Base-by-base conservation (phyloP, 169 alveolate species). In the Plasmodium coatneyi region DNA sequence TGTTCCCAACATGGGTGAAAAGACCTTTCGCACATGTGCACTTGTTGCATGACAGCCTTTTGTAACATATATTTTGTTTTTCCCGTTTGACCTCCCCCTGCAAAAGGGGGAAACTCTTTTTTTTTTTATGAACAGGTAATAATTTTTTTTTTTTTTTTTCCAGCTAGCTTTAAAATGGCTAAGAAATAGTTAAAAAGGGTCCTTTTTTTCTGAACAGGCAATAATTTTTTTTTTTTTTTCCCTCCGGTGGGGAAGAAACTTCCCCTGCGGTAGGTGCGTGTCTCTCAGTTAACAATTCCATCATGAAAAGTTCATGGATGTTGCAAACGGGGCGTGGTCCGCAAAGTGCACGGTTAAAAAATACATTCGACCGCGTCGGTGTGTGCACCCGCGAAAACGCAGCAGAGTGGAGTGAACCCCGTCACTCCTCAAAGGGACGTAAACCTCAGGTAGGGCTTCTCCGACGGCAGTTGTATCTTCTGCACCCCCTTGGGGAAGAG, bases 401-500 rank as follows among this genome's bases (percentile, higher is more conserved):
- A 14, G 5, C 16, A 14, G 22, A 49, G 60, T 49, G 60, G 22
- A 49, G 54, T 43, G 54, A 1, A 1, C 4, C 5, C 7, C 3
- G 19, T 14, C 7, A 3, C 22, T 12, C 22, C 60, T 49, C 70
- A 84, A 32, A 74, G 32, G 16, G 82, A 41, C 22, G 83, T 86
- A 22, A 83, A 92, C 25, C 95, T 36, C 71, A 92, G 91, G 80
- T 92, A 92, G 10, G 79, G 49, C 49, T 92, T 92, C 41, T 95
- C 52, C 25, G 92, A 83, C 9, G 95, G 95, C 43, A 94, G 32
- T 1, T 71, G 91, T 32, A 43, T 25, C 66, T 78, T 84, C 60
- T 93, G 82, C n/a, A 92, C 83, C 72, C 93, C 95, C 56, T 93
- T 96, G 49, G 86, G 83, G 52, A 92, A 91, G 19, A 82, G 71